A percentile compares a stretch with the other conserved stretches of the same genome.
Conservation (phyloP, 2,329 filamentous ascomycete genomes). For the Penicillium sp. region DNA sequence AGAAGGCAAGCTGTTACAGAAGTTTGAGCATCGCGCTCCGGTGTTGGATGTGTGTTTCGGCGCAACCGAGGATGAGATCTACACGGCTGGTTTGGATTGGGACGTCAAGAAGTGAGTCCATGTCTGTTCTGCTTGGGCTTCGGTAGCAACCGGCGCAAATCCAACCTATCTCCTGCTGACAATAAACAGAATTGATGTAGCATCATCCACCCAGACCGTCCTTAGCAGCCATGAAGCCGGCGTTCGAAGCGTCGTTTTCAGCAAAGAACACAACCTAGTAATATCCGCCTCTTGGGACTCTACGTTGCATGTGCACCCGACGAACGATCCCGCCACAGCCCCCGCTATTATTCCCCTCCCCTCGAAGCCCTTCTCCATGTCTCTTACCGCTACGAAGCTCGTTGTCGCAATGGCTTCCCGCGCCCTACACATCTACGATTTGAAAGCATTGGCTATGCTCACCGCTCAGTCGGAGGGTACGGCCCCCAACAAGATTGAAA, state of each 20-base stretch:
- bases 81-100: constrained; percentile 77
- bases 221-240: constrained; percentile 70
- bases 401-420: constrained; percentile 93
- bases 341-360: constrained; percentile 60
- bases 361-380: constrained; percentile 81
- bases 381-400: constrained; percentile 65
- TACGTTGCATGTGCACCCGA: constrained; percentile 73
- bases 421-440: constrained; percentile 88
- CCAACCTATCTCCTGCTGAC: constrained; percentile 65
- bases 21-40: constrained; percentile 71
- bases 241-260: constrained; percentile 78
- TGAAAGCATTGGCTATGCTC: constrained; percentile 55
- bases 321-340: constrained; percentile 38
- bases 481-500: constrained; percentile 35
- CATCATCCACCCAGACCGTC: constrained; percentile 61
- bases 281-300: constrained; percentile 90
- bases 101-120: constrained; percentile 61
- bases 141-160: constrained; percentile 34
- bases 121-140: constrained; percentile 31
- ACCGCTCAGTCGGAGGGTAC: constrained; percentile 41
- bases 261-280: constrained; percentile 63
- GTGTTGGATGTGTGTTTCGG: constrained; percentile 94
- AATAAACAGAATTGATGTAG: too few relatives aligned
- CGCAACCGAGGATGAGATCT: constrained; percentile 70
- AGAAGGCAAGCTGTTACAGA: constrained; percentile 57